Evolutionary conservation across 495 filamentous ascomycete species (phyloP).

Genomic region (Cercophora sp.): DNA sequence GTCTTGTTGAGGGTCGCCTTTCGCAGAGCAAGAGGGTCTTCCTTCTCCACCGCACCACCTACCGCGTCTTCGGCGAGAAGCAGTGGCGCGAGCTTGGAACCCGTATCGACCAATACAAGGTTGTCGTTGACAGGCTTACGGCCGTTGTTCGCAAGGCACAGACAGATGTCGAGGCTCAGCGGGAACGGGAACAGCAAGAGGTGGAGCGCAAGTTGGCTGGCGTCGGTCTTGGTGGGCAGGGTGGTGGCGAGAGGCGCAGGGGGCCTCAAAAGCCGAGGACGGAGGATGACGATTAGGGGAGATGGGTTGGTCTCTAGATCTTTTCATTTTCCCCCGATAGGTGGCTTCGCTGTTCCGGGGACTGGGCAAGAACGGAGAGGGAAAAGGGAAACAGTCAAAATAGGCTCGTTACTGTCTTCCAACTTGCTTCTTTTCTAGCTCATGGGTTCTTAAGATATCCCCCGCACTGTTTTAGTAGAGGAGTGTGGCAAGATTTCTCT

Average conservation of each 20-base stretch:
- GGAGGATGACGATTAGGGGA: conserved; percentile 44
- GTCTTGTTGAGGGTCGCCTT: conserved; percentile 90
- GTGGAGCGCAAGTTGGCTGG: conserved; percentile 53
- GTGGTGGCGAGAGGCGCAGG: conserved; percentile 18
- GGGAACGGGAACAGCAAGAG: conserved; percentile 56
- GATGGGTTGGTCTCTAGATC: no score
- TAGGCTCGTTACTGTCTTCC: no score
- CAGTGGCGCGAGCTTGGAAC: conserved; percentile 94
- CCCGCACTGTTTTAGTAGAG: no score
- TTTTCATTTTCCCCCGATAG: no score
- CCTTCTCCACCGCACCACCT: conserved; percentile 88
- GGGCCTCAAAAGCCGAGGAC: conserved; percentile 35
- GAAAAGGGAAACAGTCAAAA: no score
- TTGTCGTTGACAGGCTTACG: conserved; percentile 69
- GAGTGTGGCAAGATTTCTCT: no score
- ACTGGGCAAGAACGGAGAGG: no score
- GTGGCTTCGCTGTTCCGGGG: no score
- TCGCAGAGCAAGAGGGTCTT: conserved; percentile 88
- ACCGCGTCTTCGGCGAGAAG: conserved; percentile 94
- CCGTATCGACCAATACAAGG: conserved; percentile 84
- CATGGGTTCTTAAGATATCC: no score
- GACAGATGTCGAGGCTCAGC: conserved; percentile 56
- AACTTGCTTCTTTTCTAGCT: no score
- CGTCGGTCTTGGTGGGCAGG: conserved; percentile 33
- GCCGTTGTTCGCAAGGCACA: conserved; percentile 72